phyloP scores from a whole-genome alignment of 176 grass and related monocot genomes.

The Tillandsia fasciculata region DNA sequence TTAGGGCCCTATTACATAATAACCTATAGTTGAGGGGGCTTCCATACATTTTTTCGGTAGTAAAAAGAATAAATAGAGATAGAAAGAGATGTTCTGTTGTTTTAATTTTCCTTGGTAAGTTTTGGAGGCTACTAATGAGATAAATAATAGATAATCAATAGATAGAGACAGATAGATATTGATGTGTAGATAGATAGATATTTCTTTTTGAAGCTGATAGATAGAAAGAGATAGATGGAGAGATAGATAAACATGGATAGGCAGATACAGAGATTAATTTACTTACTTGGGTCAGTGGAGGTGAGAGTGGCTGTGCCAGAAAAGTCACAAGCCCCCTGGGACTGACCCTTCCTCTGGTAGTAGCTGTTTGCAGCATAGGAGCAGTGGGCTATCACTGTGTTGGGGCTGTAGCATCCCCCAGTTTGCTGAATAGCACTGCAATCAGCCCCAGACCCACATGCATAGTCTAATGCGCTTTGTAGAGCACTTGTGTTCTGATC shows the following conservation, averaged over 20 bases:
- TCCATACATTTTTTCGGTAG: not conserved
- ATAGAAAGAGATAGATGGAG: too few species aligned
- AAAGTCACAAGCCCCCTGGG: constrained; percentile 64
- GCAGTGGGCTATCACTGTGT: constrained; percentile 65
- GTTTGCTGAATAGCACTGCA: constrained; percentile 43
- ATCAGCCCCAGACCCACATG: constrained; percentile 79
- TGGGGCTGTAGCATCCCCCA: constrained; percentile 69
- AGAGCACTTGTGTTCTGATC: constrained; percentile 36
- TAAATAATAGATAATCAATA: too few species aligned
- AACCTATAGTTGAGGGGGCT: too few species aligned
- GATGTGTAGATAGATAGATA: too few species aligned
- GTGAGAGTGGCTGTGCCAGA: constrained; percentile 43
- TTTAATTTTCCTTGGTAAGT: too few species aligned
- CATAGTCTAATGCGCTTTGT: constrained; percentile 95
- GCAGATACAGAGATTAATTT: not conserved
- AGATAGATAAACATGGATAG: too few species aligned
- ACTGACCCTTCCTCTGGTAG: constrained; percentile 67
- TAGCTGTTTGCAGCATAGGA: constrained; percentile 92
- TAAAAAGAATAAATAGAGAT: too few species aligned
- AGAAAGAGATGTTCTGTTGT: too few species aligned
- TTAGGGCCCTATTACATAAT: too few species aligned
- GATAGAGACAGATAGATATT: too few species aligned
- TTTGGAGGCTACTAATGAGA: too few species aligned
- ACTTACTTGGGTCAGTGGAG: constrained; percentile 72
- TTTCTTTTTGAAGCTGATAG: too few species aligned